Conservation (phyloP, 2,329 filamentous ascomycete species). For the Sclerotinia glacialis region DNA sequence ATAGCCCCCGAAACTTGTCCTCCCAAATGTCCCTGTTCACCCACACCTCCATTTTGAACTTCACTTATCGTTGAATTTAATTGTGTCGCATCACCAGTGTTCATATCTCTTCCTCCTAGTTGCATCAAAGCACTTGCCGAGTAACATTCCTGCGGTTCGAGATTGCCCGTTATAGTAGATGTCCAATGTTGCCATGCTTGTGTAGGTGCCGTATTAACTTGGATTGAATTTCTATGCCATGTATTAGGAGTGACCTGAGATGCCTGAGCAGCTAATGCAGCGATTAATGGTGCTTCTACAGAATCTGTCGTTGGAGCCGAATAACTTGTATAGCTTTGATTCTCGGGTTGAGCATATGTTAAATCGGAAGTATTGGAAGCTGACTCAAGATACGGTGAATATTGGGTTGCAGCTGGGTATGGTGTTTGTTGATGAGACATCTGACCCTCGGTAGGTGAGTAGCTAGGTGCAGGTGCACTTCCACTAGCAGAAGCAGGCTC, state of each 20-base stretch:
- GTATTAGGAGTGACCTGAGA: constrained; percentile 39
- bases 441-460: constrained; percentile 28
- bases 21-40: constrained; percentile 13
- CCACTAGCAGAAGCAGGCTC: constrained; percentile 24
- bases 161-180: constrained; percentile 32
- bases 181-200: constrained; percentile 40
- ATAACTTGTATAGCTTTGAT: constrained; percentile 7
- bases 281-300: constrained; percentile 34
- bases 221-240: constrained; percentile 27
- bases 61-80: constrained; percentile 2
- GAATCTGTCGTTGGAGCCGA: constrained; percentile 23
- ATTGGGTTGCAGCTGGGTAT: constrained; percentile 38
- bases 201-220: constrained; percentile 27
- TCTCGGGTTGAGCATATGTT: constrained; percentile 32
- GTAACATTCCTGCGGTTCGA: constrained; percentile 39
- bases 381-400: constrained; percentile 34
- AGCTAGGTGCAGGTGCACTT: constrained; percentile 22
- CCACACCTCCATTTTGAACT: constrained; percentile 7
- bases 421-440: constrained; percentile 34
- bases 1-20: constrained; percentile 16
- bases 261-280: constrained; percentile 33
- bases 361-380: constrained; percentile 25
- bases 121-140: constrained; percentile 38
- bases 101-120: constrained; percentile 33
- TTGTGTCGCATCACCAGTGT: constrained; percentile 23